A percentile compares a stretch with the other conserved stretches of the same genome.
Conservation (phyloP, 1,284 basidiomycete genomes). For the Puccinia horiana region DNA sequence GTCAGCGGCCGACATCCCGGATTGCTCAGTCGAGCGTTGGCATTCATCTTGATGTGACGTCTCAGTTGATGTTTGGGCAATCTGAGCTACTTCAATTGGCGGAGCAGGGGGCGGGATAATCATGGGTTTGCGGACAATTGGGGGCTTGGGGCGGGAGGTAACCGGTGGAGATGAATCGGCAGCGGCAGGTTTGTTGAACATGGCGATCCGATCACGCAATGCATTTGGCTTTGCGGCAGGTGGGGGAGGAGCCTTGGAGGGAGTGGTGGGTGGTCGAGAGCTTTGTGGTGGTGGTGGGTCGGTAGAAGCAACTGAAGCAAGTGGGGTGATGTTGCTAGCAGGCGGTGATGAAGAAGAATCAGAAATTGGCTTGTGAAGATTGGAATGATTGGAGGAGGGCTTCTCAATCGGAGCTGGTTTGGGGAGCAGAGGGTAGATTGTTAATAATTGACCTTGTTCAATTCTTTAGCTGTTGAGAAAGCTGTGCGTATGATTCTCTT, state of each 20-base stretch:
- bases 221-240: constrained; percentile 44
- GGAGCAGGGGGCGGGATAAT: constrained; percentile 42
- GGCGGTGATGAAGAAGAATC: not conserved
- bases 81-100: constrained; percentile 22
- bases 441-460: not conserved
- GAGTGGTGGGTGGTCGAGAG: not conserved
- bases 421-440: not conserved
- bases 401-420: not conserved
- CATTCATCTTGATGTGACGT: constrained; percentile 11
- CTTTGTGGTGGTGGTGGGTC: constrained; percentile 21
- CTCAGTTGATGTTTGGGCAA: not conserved
- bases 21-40: constrained; percentile 6
- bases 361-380: not conserved
- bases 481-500: not conserved
- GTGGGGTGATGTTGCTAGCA: not conserved
- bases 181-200: constrained; percentile 46
- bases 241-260: constrained; percentile 25
- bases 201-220: constrained; percentile 48
- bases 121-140: constrained; percentile 42
- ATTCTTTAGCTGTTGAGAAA: not conserved
- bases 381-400: not conserved
- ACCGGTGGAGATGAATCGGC: constrained; percentile 7
- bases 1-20: constrained; percentile 49
- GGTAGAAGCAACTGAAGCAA: not conserved
- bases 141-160: constrained; percentile 37